Percentiles rank a stretch among this genome's conserved stretches.
These are phyloP conservation scores for Calonectria hongkongensis DNA, from an alignment of 2,329 filamentous ascomycete genomes.

Conservation along the genomic window DNA sequence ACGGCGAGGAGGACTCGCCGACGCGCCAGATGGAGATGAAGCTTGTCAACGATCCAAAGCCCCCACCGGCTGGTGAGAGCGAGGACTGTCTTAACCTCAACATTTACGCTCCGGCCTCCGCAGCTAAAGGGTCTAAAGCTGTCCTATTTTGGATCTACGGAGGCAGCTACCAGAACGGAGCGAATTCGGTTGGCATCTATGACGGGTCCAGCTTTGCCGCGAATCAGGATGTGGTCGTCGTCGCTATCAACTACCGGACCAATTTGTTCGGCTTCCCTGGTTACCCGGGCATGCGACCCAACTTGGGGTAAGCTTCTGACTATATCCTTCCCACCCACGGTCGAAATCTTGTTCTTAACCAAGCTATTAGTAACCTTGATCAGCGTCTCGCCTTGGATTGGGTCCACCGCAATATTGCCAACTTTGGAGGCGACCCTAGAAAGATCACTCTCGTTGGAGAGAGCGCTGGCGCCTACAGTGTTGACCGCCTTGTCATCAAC, in stretches of 20 bases:
- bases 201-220: background rate
- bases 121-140: conserved; percentile 38
- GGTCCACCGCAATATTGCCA: background rate
- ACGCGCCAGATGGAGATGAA: background rate
- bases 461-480: background rate
- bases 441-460: background rate
- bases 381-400: background rate
- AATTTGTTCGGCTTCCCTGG: background rate
- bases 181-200: background rate
- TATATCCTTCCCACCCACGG: background rate
- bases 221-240: background rate
- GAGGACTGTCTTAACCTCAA: background rate
- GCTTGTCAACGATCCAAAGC: background rate
- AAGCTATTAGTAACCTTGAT: background rate
- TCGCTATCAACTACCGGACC: background rate
- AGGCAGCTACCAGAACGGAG: background rate
- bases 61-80: background rate
- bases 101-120: conserved; percentile 16
- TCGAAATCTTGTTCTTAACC: background rate
- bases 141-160: conserved; percentile 27
- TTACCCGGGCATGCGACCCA: background rate
- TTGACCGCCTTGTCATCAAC: background rate
- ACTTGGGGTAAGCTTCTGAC: background rate
- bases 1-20: background rate
- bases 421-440: background rate